phyloP scores from a whole-genome alignment of 2,329 filamentous ascomycete genomes.

The Pseudocercospora eumusae region DNA sequence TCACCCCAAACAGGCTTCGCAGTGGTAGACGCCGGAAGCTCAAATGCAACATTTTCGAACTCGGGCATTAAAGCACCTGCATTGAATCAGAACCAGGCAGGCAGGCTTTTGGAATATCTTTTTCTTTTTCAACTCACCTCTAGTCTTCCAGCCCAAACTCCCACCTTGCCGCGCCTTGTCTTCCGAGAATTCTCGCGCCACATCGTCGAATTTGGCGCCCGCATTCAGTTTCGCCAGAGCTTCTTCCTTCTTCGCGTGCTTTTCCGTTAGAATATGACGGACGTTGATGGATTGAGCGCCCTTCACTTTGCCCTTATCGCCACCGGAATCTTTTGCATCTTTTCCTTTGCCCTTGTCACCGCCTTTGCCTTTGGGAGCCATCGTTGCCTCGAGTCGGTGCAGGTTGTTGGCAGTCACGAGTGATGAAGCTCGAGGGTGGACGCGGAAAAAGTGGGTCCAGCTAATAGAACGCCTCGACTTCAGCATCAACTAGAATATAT shows the following conservation, averaged over 20 bases:
- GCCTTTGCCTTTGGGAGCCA: slow-evolving; percentile 40
- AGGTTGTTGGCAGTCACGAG: background rate
- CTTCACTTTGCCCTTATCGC: slow-evolving; percentile 49
- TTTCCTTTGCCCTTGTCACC: slow-evolving; percentile 28
- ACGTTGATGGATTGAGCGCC: slow-evolving; percentile 70
- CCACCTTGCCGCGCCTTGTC: slow-evolving; percentile 75
- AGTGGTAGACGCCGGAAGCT: slow-evolving; percentile 66
- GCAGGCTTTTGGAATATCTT: background rate
- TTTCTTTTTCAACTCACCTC: slow-evolving; percentile 41
- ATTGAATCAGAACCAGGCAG: too few species aligned
- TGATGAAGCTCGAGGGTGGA: background rate
- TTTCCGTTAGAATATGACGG: slow-evolving; percentile 75
- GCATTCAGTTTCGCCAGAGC: slow-evolving; percentile 67
- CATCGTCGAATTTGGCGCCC: slow-evolving; percentile 72
- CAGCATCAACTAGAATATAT: background rate
- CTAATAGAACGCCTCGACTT: background rate
- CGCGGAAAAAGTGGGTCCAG: background rate
- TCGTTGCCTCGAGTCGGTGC: slow-evolving; percentile 12
- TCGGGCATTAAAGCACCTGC: slow-evolving; percentile 63
- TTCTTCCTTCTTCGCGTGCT: slow-evolving; percentile 76
- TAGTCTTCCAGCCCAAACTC: slow-evolving; percentile 69
- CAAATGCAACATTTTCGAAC: slow-evolving; percentile 73
- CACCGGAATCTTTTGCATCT: slow-evolving; percentile 31
- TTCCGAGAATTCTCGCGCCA: slow-evolving; percentile 71
- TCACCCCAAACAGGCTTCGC: slow-evolving; percentile 66